phyloP scores from a whole-genome alignment of 2,329 filamentous ascomycete genomes.

The Penicillium aurantiogriseum region DNA sequence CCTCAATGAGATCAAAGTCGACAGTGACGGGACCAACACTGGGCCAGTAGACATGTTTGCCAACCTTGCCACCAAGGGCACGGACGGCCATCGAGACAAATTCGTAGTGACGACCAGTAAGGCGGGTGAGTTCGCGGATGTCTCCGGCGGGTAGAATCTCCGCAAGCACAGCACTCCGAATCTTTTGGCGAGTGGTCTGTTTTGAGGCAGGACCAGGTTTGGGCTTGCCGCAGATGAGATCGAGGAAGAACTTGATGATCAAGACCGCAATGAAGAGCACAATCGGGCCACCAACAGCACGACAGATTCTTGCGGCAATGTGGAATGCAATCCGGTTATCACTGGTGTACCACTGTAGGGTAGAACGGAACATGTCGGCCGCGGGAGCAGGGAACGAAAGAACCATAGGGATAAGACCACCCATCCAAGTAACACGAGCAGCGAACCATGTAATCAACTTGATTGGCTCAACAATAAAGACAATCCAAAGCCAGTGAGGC shows the following conservation, averaged over 20 bases:
- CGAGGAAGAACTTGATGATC: slow-evolving; percentile 12
- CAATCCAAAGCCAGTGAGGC: slow-evolving; percentile 48
- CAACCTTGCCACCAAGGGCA: slow-evolving; percentile 51
- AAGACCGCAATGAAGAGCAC: slow-evolving; percentile 14
- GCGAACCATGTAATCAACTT: slow-evolving; percentile 42
- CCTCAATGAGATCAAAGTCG: slow-evolving; percentile 56
- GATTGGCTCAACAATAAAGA: slow-evolving; percentile 48
- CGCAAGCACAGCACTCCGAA: slow-evolving; percentile 19
- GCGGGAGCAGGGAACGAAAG: slow-evolving; percentile 8
- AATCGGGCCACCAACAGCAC: slow-evolving; percentile 17
- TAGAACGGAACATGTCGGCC: slow-evolving; percentile 18
- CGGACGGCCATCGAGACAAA: slow-evolving; percentile 53
- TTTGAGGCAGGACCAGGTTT: slow-evolving; percentile 18
- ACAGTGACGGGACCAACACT: slow-evolving; percentile 55
- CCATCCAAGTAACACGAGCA: slow-evolving; percentile 47
- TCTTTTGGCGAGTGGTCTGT: slow-evolving; percentile 15
- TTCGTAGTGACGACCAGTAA: slow-evolving; percentile 58
- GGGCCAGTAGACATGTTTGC: slow-evolving; percentile 57
- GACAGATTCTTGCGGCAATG: slow-evolving; percentile 19
- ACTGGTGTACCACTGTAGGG: slow-evolving; percentile 18
- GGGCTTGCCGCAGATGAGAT: slow-evolving; percentile 21
- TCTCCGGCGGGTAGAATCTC: slow-evolving; percentile 44
- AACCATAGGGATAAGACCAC: slow-evolving; percentile 28
- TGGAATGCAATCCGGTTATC: slow-evolving; percentile 18
- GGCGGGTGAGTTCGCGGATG: slow-evolving; percentile 50